Base-by-base conservation (phyloP, 148 eudicot genomes). In the Heliosperma pusillum region DNA sequence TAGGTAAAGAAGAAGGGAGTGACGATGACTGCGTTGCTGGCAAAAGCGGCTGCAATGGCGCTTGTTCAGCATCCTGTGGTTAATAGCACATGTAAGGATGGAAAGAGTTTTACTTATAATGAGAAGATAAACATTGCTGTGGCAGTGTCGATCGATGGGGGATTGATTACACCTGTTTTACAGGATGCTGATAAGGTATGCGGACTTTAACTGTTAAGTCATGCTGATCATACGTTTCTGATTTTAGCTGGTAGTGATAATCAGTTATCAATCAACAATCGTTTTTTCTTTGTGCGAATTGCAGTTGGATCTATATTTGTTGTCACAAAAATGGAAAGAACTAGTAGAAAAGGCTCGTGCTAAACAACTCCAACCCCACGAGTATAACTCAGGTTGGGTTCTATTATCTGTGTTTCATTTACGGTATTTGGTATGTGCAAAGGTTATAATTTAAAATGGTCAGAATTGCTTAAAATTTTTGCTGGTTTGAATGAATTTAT, bases 111-210 rank as follows among this genome's bases (percentile, higher is more conserved):
- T 78, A 89, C 93, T 2, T 91, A 91, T 70, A 93, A 93, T 42
- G 85, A 86, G 80, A 93, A 81, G 74, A 80, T 93, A 45, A 93
- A 93, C 76, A 88, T 93, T 87, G 98, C 98, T 55, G 93, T 89
- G 62, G 98, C 98, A 42, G 98, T 93, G 86, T 92, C 98, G 2
- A 91, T 93, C 44, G 88, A 91, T 81, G 98, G 91, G 36, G 98
- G 98, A 15, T 84, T 93, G 86, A 93, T 93, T 84, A 93, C 98
- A 16, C 98, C 98, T 63, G 98, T 91, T 82, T 88, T 93, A 56
- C 98, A 89, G 80, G 95, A 91, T 84, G 98, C 98, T 44, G 97
- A 93, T 55, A 93, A 93, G 97, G 98, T 93, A 82, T 69, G 66
- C 69, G 33, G 50, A 72, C 10, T 29, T 75, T 2, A 26, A 10